Base-by-base conservation (phyloP, 306 rosid species). In the Vigna mungo region DNA sequence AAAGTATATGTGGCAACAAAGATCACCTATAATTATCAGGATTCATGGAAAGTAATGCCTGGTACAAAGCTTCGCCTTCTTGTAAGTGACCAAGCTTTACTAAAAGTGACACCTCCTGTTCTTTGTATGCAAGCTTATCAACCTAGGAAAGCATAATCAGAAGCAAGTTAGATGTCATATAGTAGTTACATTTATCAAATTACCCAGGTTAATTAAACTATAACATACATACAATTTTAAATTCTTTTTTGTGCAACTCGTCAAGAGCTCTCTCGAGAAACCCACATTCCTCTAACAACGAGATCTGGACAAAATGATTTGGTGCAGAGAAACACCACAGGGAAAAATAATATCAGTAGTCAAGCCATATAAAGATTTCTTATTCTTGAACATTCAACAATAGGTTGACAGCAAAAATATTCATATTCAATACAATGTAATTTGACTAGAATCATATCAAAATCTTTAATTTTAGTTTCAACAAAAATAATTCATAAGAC, bases 21-120 rank as follows among this genome's bases (percentile, higher is more conserved):
- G 47, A 83, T 82, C 81, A 96, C 99, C 97, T 77, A 80, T 95
- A 95, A 79, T 95, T 91, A 89, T 95, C 99, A 49, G 97, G 97
- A 84, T 95, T 95, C 91, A 89, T 86, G 78, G 92, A 84, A 83
- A 95, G 99, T 81, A 95, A 82, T 56, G 61, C 74, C 82, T 71
- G 85, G 84, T 89, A 90, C 80, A 95, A 75, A n/a, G 85, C 69
- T 76, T 88, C 90, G 3, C 87, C 96, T 81, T 92, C 92, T 84
- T 87, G 92, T 12, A 89, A 72, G 81, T 15, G 89, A 82, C 89
- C 92, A 89, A 95, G 97, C 88, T 92, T 92, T 61, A 88, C 86
- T 68, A 92, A 61, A 85, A 95, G 99, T 48, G 96, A 86, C 85
- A 91, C 97, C 87, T 92, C 97, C 74, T 92, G 92, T 74, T 95